Evolutionary conservation across 805 yeast genomes (phyloP).

Genomic region (Wickerhamomyces silvicola): DNA sequence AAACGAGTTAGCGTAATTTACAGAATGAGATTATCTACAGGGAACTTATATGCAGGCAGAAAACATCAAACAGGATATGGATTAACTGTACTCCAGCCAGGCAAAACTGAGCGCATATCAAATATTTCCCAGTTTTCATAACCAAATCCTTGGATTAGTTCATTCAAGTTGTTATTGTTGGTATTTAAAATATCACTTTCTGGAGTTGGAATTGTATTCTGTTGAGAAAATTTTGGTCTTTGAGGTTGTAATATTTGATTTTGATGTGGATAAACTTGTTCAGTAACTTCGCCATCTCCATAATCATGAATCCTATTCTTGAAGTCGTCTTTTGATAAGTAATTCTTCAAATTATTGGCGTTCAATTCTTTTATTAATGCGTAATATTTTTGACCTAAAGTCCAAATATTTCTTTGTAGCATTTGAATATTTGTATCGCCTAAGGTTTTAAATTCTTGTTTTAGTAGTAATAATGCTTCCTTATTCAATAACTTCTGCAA

Average conservation of each 20-base stretch:
- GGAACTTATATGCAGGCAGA: too few relatives aligned
- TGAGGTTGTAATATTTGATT: background rate
- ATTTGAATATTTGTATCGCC: conserved; percentile 5
- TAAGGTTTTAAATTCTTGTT: conserved; percentile 4
- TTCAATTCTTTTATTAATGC: conserved; percentile 6
- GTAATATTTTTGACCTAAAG: conserved; percentile 8
- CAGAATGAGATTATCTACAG: too few relatives aligned
- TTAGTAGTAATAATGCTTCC: conserved; percentile 1
- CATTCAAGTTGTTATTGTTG: background rate
- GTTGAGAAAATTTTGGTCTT: background rate
- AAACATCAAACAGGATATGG: too few relatives aligned
- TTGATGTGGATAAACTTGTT: conserved; percentile 2
- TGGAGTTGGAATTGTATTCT: background rate
- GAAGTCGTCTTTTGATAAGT: conserved; percentile 4
- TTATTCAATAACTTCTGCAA: conserved; percentile 1
- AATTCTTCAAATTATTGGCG: conserved; percentile 5
- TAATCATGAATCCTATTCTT: conserved; percentile 11
- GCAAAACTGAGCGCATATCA: conserved; percentile 1
- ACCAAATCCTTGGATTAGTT: conserved; percentile 2
- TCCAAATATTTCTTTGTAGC: conserved; percentile 6
- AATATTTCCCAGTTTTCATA: conserved; percentile 2
- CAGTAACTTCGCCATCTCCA: conserved; percentile 9
- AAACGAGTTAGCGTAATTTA: too few relatives aligned
- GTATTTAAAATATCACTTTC: background rate
- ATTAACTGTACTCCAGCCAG: conserved; percentile 1